These are phyloP conservation scores for Boletus semigastroideus DNA, from an alignment of 1,284 basidiomycete genomes.

Conservation along the genomic window DNA sequence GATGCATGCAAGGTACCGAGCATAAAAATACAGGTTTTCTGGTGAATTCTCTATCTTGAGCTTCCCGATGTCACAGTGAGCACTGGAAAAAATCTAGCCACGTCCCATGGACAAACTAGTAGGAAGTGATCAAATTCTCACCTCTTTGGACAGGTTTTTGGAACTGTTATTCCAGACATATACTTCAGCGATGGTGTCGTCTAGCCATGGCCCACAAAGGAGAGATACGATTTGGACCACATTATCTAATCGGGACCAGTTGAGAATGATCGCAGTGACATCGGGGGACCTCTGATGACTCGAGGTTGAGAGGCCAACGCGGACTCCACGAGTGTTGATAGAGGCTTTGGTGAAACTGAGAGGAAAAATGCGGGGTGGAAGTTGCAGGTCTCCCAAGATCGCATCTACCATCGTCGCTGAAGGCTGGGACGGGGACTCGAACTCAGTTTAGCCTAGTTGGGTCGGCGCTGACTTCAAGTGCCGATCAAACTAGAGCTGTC, in stretches of 20 bases:
- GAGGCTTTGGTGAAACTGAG: slow-evolving; percentile 14
- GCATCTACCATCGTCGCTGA: slow-evolving; percentile 5
- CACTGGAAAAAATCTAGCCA: slow-evolving; percentile 45
- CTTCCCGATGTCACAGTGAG: slow-evolving; percentile 44
- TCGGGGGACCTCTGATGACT: slow-evolving; percentile 24
- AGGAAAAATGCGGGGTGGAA: slow-evolving; percentile 19
- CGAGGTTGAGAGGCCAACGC: slow-evolving; percentile 13
- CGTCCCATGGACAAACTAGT: neutral
- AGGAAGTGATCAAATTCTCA: slow-evolving; percentile 10
- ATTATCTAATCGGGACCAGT: slow-evolving; percentile 65
- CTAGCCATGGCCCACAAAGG: slow-evolving; percentile 49
- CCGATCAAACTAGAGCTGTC: neutral
- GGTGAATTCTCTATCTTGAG: slow-evolving; percentile 59
- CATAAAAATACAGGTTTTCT: slow-evolving; percentile 60
- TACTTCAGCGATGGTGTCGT: slow-evolving; percentile 50
- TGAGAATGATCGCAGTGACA: slow-evolving; percentile 58
- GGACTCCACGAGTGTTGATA: slow-evolving; percentile 4
- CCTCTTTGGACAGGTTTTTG: slow-evolving; percentile 40
- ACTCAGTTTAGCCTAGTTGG: neutral
- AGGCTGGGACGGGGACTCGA: neutral
- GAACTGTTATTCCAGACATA: slow-evolving; percentile 68
- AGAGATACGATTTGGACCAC: slow-evolving; percentile 53
- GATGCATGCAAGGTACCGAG: slow-evolving; percentile 63
- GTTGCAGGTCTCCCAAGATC: slow-evolving; percentile 15
- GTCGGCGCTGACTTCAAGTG: neutral